A percentile compares a stretch with the other conserved stretches of the same genome.
phyloP scores from a whole-genome alignment of 805 yeast species.

The Helenozyma rhizophorensis region DNA sequence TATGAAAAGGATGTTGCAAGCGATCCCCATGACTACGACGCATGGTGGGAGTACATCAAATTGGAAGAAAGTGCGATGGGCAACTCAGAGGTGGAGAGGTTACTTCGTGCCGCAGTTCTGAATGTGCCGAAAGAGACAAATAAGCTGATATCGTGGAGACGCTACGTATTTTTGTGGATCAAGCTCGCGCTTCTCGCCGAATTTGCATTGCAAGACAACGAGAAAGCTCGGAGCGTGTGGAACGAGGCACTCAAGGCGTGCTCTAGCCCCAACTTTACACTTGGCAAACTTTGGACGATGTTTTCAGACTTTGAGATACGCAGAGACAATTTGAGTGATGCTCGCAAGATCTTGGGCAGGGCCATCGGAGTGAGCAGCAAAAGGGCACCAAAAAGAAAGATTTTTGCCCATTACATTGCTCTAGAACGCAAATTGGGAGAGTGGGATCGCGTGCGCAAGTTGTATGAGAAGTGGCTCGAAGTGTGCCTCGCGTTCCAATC shows the following conservation, averaged over 20 bases:
- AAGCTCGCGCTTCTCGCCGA: conserved; percentile 63
- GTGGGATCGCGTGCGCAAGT: conserved; percentile 71
- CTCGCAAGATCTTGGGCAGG: conserved; percentile 68
- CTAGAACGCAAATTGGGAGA: conserved; percentile 68
- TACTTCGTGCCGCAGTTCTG: conserved; percentile 43
- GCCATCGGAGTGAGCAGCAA: conserved; percentile 52
- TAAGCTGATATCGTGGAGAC: conserved; percentile 51
- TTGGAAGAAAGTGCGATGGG: conserved; percentile 39
- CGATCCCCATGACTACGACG: conserved; percentile 59
- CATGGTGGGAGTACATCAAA: conserved; percentile 77
- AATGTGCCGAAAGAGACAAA: conserved; percentile 29
- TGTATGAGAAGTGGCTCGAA: conserved; percentile 67
- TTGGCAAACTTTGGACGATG: conserved; percentile 69
- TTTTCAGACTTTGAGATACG: conserved; percentile 74
- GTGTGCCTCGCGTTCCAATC: conserved; percentile 12
- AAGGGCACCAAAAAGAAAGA: conserved; percentile 49
- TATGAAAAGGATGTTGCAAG: conserved; percentile 47
- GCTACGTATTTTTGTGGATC: conserved; percentile 70
- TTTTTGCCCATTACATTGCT: conserved; percentile 61
- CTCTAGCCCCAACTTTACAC: conserved; percentile 60
- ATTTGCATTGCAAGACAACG: conserved; percentile 36
- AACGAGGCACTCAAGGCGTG: conserved; percentile 42
- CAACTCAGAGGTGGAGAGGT: conserved; percentile 25
- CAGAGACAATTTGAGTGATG: conserved; percentile 41
- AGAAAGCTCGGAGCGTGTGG: conserved; percentile 49